Evolutionary conservation across 352 stramenopile species (phyloP).

Genomic region (Elongisporangium undulatum): DNA sequence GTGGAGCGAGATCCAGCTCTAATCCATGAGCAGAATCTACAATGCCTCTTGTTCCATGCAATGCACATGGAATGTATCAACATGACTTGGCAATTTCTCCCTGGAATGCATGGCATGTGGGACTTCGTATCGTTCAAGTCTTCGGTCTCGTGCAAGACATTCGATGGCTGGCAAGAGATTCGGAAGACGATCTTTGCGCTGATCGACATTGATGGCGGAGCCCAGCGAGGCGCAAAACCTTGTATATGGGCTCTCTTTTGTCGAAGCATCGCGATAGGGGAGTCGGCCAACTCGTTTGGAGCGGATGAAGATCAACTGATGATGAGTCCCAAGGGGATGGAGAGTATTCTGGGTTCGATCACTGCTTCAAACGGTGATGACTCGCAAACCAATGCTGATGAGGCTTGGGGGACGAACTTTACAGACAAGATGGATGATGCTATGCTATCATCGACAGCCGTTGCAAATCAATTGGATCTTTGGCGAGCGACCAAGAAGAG

Average conservation of each 20-base stretch:
- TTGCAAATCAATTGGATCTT: conserved; percentile 50
- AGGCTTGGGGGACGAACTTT: conserved; percentile 9
- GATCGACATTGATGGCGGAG: conserved; percentile 59
- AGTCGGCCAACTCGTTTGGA: conserved; percentile 43
- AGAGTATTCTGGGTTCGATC: conserved; percentile 9
- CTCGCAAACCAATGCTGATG: conserved; percentile 9
- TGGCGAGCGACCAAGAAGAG: conserved; percentile 71
- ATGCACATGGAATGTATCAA: conserved; percentile 67
- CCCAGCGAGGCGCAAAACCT: conserved; percentile 36
- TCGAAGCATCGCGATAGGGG: conserved; percentile 73
- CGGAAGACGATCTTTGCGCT: conserved; percentile 56
- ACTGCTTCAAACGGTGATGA: conserved; percentile 7
- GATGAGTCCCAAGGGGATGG: conserved; percentile 68
- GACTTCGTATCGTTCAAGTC: conserved; percentile 46
- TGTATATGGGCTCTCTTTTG: conserved; percentile 77
- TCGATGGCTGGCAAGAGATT: conserved; percentile 18
- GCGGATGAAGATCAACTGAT: conserved; percentile 43
- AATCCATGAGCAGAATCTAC: conserved; percentile 54
- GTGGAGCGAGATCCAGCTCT: conserved; percentile 69
- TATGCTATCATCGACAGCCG: conserved; percentile 29
- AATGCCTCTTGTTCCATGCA: conserved; percentile 72
- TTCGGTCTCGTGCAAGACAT: conserved; percentile 16
- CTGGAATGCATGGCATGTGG: conserved; percentile 65
- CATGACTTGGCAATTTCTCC: conserved; percentile 58
- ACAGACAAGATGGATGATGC: conserved; percentile 15